Percentiles rank a stretch among this genome's conserved stretches.
These are phyloP conservation scores for Dicorynia guianensis DNA, from an alignment of 306 rosid genomes.

Conservation along the genomic window DNA sequence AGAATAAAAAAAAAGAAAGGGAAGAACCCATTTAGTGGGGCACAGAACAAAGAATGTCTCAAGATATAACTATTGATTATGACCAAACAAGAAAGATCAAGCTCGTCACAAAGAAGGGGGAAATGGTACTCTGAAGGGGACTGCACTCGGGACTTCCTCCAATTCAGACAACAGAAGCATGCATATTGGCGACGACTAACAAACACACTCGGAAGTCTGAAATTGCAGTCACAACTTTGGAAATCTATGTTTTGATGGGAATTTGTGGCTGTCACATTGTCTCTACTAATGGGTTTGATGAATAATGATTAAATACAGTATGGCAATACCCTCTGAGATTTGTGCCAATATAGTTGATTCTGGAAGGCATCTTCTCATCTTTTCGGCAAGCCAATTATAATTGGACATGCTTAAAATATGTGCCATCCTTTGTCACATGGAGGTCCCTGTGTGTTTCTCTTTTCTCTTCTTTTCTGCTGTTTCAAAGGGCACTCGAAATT, in stretches of 20 bases:
- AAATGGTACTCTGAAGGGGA: background rate
- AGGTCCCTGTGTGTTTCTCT: slow-evolving; percentile 40
- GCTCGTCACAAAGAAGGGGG: background rate
- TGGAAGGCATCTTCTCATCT: slow-evolving; percentile 28
- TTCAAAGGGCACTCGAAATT: slow-evolving; percentile 30
- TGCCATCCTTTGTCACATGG: slow-evolving; percentile 37
- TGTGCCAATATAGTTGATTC: background rate
- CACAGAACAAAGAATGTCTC: no score
- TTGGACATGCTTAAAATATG: slow-evolving; percentile 35
- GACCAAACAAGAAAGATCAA: no score
- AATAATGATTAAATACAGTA: slow-evolving; percentile 8
- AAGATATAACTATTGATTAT: no score
- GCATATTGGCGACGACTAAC: background rate
- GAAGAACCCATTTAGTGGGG: no score
- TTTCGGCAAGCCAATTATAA: slow-evolving; percentile 31
- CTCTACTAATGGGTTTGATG: slow-evolving; percentile 6
- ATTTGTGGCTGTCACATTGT: slow-evolving; percentile 4
- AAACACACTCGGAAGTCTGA: background rate
- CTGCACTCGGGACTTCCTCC: background rate
- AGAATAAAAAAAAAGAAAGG: no score
- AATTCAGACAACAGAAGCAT: background rate
- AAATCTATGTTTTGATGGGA: slow-evolving; percentile 11
- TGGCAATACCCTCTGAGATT: background rate
- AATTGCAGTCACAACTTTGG: background rate
- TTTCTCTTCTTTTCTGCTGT: slow-evolving; percentile 27